Base-by-base conservation (phyloP, 2,329 filamentous ascomycete genomes). In the Beauveria asiatica region DNA sequence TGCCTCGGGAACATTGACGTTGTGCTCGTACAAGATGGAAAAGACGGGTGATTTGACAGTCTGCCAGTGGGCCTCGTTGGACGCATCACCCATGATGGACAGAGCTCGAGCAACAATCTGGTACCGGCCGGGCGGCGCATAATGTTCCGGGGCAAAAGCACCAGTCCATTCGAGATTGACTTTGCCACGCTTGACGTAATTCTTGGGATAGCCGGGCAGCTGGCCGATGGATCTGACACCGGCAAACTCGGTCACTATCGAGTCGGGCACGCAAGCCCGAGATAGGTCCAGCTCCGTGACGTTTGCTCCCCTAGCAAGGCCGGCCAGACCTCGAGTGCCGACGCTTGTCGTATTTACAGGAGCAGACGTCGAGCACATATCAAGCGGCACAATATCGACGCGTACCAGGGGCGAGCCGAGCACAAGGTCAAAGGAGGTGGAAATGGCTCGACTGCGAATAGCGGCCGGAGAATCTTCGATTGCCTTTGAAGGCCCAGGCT, bases 61-160 rank as follows among this genome's bases (percentile, higher is more conserved):
- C 48, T 50, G 48, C 48, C 27, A 50, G 48, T 50, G 25, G 25
- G 48, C 17, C 27, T 50, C 33, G 30, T 59, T 52, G 5, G n/a
- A n/a, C 5, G 23, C 45, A 13, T 61, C 42, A 48, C 58, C 53
- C 27, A 58, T 41, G 42, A 61, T 54, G 27, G 53, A 45, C 21
- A 62, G 48, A n/a, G 54, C 58, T 17, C 37, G 53, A 51, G 23
- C 48, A 25, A 62, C 49, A 25, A 62, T 52, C 58, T 58, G 48
- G 44, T 61, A 62, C 16, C 49, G 30, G 16, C 57, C 61, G 23
- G 53, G 52, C 23, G 61, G 58, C 21, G 54, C 58, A 45, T 52
- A 46, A 5, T 57, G 16, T 13, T 50, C 61, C 17, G 58, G 27
- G 3, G 37, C 23, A 21, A 61, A 49, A 37, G n/a, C 13, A 30